Evolutionary conservation across 2,329 filamentous ascomycete species (phyloP).

Genomic region (Colletotrichum nymphaeae): DNA sequence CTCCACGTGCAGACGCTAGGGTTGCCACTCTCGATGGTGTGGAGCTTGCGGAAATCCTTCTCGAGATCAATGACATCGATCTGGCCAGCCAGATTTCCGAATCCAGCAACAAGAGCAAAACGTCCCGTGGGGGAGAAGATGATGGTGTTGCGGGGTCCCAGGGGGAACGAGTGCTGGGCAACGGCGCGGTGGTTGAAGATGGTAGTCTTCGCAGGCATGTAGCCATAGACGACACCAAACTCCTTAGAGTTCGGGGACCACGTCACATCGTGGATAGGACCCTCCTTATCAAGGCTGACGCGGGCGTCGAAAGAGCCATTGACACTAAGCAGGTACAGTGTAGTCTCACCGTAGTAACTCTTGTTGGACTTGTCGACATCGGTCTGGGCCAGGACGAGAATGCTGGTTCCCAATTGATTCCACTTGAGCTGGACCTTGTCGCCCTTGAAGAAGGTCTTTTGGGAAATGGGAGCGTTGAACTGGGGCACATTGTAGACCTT

Average conservation of each 20-base stretch:
- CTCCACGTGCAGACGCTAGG: conserved; percentile 98
- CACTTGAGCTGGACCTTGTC: conserved; percentile 99
- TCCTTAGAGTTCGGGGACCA: conserved; percentile 99
- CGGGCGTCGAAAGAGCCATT: conserved; percentile 93
- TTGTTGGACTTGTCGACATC: conserved; percentile 99
- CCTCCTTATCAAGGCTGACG: conserved; percentile 93
- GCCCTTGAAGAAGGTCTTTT: conserved; percentile 99
- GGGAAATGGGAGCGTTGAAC: conserved; percentile 85
- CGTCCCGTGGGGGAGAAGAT: conserved; percentile 93
- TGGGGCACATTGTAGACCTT: conserved; percentile 95
- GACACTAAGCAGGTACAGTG: conserved; percentile 92
- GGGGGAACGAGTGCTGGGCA: conserved; percentile 84
- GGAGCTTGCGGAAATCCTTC: conserved; percentile 92
- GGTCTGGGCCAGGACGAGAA: conserved; percentile 96
- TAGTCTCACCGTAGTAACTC: conserved; percentile 99
- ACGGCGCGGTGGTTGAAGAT: conserved; percentile 94
- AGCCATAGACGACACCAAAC: conserved; percentile 97
- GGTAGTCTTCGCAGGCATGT: conserved; percentile 98
- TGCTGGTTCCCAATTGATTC: conserved; percentile 90
- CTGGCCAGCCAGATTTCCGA: conserved; percentile 96
- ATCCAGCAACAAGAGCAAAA: conserved; percentile 93
- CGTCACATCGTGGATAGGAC: conserved; percentile 96
- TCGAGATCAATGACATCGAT: conserved; percentile 98
- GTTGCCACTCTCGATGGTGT: conserved; percentile 94
- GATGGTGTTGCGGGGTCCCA: conserved; percentile 93